Percentiles rank a stretch among this genome's conserved stretches.
Evolutionary conservation across 352 stramenopile species (phyloP).

Genomic region (Globisporangium middletonii): DNA sequence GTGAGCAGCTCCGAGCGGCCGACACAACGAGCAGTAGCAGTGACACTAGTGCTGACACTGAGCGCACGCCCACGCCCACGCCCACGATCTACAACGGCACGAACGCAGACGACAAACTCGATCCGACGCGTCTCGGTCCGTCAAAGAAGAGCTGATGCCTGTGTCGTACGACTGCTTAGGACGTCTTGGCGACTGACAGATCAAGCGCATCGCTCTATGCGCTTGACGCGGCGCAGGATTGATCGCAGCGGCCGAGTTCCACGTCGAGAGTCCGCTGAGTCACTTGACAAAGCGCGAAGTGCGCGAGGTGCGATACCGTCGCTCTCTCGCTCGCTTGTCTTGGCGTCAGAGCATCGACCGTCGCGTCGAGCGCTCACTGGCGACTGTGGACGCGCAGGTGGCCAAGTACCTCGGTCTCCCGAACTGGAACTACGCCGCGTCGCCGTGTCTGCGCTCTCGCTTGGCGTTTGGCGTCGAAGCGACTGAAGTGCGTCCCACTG

Average conservation of each 20-base stretch:
- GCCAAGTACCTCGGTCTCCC: slow-evolving; percentile 89
- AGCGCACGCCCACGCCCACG: background rate
- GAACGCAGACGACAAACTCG: slow-evolving; percentile 92
- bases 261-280: slow-evolving; percentile 89
- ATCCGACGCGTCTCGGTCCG: slow-evolving; percentile 74
- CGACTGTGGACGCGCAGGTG: slow-evolving; percentile 17
- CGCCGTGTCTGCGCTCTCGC: slow-evolving; percentile 93
- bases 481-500: slow-evolving; percentile 40
- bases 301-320: slow-evolving; percentile 28
- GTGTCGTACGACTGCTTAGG: background rate
- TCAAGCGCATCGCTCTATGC: background rate
- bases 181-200: background rate
- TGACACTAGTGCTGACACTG: slow-evolving; percentile 1
- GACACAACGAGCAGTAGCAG: slow-evolving; percentile 17
- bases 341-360: too few relatives aligned
- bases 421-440: slow-evolving; percentile 95
- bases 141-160: background rate
- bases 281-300: slow-evolving; percentile 89
- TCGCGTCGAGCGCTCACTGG: background rate
- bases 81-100: slow-evolving; percentile 95
- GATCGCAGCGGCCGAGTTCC: slow-evolving; percentile 90
- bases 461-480: slow-evolving; percentile 93
- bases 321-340: background rate
- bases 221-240: slow-evolving; percentile 44
- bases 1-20: background rate